These are phyloP conservation scores for Fusarium sulawesiense DNA, from an alignment of 2,329 filamentous ascomycete genomes.

Conservation along the genomic window DNA sequence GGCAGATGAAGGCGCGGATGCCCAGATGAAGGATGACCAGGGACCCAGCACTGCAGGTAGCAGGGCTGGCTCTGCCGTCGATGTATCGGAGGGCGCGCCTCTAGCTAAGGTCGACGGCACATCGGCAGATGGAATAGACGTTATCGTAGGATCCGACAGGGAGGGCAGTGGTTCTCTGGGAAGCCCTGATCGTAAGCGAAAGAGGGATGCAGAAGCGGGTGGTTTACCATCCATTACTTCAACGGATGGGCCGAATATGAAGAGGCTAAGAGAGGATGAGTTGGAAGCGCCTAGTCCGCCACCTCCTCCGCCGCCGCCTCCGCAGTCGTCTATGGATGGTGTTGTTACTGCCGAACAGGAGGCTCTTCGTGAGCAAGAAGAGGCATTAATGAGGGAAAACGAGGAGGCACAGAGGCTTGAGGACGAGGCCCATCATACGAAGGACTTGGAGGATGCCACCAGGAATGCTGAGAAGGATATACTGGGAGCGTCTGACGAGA, in stretches of 20 bases:
- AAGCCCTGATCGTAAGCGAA: conserved; percentile 71
- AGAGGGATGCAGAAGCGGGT: conserved; percentile 59
- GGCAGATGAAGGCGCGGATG: conserved; percentile 54
- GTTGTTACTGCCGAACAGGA: conserved; percentile 57
- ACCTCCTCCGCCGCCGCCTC: conserved; percentile 62
- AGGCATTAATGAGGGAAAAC: conserved; percentile 63
- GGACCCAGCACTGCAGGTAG: conserved; percentile 14
- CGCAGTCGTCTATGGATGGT: conserved; percentile 53
- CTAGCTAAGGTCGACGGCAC: conserved; percentile 22
- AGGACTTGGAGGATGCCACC: conserved; percentile 43
- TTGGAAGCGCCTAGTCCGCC: conserved; percentile 54
- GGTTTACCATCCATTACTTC: conserved; percentile 61
- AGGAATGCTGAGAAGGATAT: conserved; percentile 41
- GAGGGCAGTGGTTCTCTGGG: conserved; percentile 59
- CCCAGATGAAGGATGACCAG: conserved; percentile 34
- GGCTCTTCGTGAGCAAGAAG: conserved; percentile 62
- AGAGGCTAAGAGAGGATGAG: conserved; percentile 63
- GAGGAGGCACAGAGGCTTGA: conserved; percentile 66
- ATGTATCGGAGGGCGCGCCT: conserved; percentile 40
- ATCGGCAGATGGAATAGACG: conserved; percentile 49
- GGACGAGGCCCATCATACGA: conserved; percentile 56
- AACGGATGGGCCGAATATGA: conserved; percentile 66
- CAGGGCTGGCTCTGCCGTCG: conserved; percentile 16
- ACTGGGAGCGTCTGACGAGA: conserved; percentile 20
- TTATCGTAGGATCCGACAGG: conserved; percentile 56